phyloP scores from a whole-genome alignment of 306 rosid genomes.

The Abrus precatorius region DNA sequence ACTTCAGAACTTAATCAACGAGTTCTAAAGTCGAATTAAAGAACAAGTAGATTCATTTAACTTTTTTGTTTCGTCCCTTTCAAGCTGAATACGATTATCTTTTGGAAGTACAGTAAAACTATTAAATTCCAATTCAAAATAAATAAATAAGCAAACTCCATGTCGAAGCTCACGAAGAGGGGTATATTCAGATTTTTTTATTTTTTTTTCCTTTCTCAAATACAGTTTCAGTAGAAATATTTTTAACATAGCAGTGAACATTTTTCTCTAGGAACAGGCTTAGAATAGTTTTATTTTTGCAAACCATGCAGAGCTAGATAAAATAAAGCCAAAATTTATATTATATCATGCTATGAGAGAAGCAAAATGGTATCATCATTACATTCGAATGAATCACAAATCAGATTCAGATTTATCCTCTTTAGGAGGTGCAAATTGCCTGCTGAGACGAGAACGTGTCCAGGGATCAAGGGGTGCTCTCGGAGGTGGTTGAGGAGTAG shows the following conservation, averaged over 20 bases:
- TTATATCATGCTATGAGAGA: not conserved
- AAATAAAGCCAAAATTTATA: slow-evolving; percentile 39
- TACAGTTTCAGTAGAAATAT: slow-evolving; percentile 10
- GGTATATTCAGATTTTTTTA: not conserved
- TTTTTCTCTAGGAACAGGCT: slow-evolving; percentile 7
- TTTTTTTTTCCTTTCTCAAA: slow-evolving; percentile 19
- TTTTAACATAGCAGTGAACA: slow-evolving; percentile 36
- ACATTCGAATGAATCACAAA: slow-evolving; percentile 48
- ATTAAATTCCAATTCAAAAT: not conserved
- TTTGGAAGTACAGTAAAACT: slow-evolving; percentile 2
- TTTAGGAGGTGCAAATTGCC: slow-evolving; percentile 85
- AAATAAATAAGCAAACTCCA: not conserved
- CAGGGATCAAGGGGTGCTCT: slow-evolving; percentile 88
- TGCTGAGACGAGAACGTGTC: slow-evolving; percentile 76
- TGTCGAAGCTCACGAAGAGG: not conserved
- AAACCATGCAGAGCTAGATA: slow-evolving; percentile 13
- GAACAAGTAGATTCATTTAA: not conserved
- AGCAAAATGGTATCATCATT: slow-evolving; percentile 16
- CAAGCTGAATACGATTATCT: not conserved
- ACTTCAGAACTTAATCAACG: not conserved
- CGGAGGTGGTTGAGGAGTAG: slow-evolving; percentile 82
- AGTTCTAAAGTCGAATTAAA: not conserved
- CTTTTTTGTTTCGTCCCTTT: not conserved
- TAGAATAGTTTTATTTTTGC: slow-evolving; percentile 24
- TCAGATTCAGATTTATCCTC: slow-evolving; percentile 67